Conservation (phyloP, 306 rosid species). For the Canavalia gladiata region DNA sequence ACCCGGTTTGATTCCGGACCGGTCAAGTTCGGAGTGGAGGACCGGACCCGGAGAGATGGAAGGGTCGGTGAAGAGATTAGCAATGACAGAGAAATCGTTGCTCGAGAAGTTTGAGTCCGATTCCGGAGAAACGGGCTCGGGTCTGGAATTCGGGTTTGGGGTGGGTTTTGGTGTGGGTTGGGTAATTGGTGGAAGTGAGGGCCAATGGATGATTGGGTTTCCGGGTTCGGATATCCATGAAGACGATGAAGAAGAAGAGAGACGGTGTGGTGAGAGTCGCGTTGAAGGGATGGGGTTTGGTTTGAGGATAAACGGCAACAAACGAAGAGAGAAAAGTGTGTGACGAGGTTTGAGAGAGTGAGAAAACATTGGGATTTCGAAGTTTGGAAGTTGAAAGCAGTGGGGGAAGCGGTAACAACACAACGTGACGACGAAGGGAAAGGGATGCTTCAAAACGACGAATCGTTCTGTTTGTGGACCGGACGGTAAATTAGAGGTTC, state of each 20-base stretch:
- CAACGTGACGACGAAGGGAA: background rate
- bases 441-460: background rate
- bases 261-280: conserved; percentile 40
- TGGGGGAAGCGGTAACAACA: background rate
- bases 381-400: background rate
- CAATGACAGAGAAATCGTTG: conserved; percentile 53
- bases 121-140: conserved; percentile 27
- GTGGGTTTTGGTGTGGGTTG: background rate
- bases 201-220: conserved; percentile 67
- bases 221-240: conserved; percentile 77
- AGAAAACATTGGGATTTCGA: conserved; percentile 40
- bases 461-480: background rate
- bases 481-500: no score
- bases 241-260: conserved; percentile 52
- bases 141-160: conserved; percentile 27
- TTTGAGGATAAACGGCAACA: conserved; percentile 13
- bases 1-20: conserved; percentile 65
- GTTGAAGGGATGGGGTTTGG: conserved; percentile 46
- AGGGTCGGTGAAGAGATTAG: conserved; percentile 62
- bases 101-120: conserved; percentile 37
- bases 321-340: conserved; percentile 23
- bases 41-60: conserved; percentile 60
- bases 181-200: conserved; percentile 47
- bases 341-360: conserved; percentile 42
- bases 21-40: conserved; percentile 64